Evolutionary conservation across 306 rosid genomes (phyloP), one percentile per base, ranked within the genome.

Genomic region (Medicago ruthenica): DNA sequence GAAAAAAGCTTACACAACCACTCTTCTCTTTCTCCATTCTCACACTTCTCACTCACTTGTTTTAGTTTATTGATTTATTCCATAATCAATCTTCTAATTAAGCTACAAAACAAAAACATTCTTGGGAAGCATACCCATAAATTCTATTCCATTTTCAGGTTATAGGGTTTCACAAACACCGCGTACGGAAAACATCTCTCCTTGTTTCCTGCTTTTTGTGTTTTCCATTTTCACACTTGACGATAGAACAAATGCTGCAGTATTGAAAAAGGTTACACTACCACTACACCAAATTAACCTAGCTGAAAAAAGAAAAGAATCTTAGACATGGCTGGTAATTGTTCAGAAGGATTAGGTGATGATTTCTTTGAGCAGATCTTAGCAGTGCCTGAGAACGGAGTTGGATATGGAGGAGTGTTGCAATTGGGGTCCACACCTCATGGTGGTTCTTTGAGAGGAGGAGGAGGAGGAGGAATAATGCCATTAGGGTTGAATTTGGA

Each of bases 341-440:
- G 86, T 13, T 85, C 91, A 11, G 93, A 90, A 81, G 92, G 96
- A 8, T 83, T 92, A 37, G 92, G 92, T 1, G 99, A 96, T 45
- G 97, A 92, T 86, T 92, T 92, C 83, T 83, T 92, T 18, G 97
- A 92, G 81, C 93, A 96, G 97, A 96, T 96, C 82, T 50, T 92
- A 45, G 86, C 93, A 0, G 97, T 80, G 59, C 93, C 91, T 2
- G 87, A 79, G 4, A 78, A 54, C 3, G 78, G 24, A 81, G 80
- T 36, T 50, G 83, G 24, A 59, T 72, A 1, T 82, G 85, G 63
- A 20, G 63, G 64, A 10, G 64, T 45, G 50, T 57, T 91, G 34
- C 98, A 87, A 78, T 55, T 93, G 14, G 96, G 93, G 0, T 85
- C 93, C 59, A 76, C 82, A 5, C 64, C 71, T 16, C 4, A 0